Percentiles rank a stretch among this genome's conserved stretches.
Conservation (phyloP, 306 rosid species). For the Malus asiatica region DNA sequence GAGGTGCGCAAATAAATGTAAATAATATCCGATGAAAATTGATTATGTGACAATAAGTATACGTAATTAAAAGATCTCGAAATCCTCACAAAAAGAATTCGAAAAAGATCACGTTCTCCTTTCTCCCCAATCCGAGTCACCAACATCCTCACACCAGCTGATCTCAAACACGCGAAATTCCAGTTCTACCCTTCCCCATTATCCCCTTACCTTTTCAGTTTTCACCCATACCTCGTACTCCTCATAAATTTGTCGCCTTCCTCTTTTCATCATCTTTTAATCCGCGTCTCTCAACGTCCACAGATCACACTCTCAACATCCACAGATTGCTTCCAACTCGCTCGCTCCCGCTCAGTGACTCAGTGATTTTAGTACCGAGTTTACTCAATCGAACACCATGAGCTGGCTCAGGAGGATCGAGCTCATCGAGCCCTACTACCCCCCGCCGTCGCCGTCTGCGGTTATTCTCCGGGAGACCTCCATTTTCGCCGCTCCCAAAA, state of each 20-base stretch:
- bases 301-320: neutral
- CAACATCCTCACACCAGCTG: neutral
- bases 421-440: constrained; percentile 33
- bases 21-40: no score
- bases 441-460: constrained; percentile 8
- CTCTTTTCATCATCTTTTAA: neutral
- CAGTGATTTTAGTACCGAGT: constrained; percentile 1
- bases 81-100: no score
- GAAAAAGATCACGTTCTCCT: no score
- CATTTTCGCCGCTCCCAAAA: constrained; percentile 31
- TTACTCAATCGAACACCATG: constrained; percentile 40
- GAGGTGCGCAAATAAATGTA: no score
- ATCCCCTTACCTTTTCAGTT: neutral
- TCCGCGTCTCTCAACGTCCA: constrained; percentile 13
- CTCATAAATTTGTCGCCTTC: constrained; percentile 33
- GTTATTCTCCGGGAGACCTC: constrained; percentile 41
- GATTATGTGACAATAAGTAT: rapidly evolving
- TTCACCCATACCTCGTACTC: constrained; percentile 7
- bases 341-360: constrained; percentile 8
- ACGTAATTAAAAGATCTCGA: rapidly evolving
- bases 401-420: constrained; percentile 50
- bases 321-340: neutral
- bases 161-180: neutral
- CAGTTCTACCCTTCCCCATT: constrained; percentile 17
- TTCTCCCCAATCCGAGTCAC: neutral